phyloP scores from a whole-genome alignment of 2,329 filamentous ascomycete genomes.

The Fusarium oligoseptatum region DNA sequence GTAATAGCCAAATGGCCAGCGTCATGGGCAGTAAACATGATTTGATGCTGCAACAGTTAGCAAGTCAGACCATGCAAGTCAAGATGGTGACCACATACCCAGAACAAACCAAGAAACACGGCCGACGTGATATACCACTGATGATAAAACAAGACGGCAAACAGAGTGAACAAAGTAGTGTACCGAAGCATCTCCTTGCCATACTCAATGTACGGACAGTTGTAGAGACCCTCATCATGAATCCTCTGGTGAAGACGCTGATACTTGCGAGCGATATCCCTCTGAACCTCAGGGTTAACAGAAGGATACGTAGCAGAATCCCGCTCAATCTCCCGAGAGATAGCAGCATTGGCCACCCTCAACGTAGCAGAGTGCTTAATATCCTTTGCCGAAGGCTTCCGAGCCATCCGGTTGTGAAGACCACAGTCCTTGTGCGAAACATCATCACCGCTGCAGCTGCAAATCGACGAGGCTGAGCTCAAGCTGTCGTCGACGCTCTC shows the following conservation, averaged over 20 bases:
- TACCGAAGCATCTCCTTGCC: constrained; percentile 70
- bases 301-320: constrained; percentile 62
- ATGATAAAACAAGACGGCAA: constrained; percentile 59
- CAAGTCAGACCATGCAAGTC: background rate
- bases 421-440: constrained; percentile 6
- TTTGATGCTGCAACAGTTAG: constrained; percentile 66
- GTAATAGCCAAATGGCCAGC: constrained; percentile 75
- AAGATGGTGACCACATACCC: constrained; percentile 54
- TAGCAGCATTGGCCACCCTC: constrained; percentile 38
- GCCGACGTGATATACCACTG: constrained; percentile 71
- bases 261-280: constrained; percentile 68
- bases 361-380: constrained; percentile 24
- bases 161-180: constrained; percentile 61
- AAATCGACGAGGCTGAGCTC: constrained; percentile 39
- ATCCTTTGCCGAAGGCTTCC: background rate
- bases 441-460: constrained; percentile 25
- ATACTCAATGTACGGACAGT: constrained; percentile 70
- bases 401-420: constrained; percentile 19
- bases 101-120: constrained; percentile 71
- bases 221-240: constrained; percentile 68
- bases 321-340: constrained; percentile 47
- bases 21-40: constrained; percentile 78
- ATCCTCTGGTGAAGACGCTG: constrained; percentile 67
- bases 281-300: constrained; percentile 66
- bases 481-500: constrained; percentile 33